A percentile compares a stretch with the other conserved stretches of the same genome.
Conservation (phyloP, 148 eudicot species). For the Agrostemma githago region DNA sequence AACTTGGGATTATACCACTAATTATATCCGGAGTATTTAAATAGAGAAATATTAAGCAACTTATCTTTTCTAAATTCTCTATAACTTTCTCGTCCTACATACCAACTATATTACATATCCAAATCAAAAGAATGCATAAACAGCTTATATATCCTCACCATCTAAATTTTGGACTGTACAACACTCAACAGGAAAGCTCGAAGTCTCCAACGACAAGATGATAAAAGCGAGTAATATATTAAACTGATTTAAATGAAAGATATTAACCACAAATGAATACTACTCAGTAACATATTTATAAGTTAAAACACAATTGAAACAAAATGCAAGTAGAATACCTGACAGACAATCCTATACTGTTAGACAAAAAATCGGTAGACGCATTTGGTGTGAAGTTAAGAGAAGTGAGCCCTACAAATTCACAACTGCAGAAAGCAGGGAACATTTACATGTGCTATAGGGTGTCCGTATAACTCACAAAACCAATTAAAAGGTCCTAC, state of each 20-base stretch:
- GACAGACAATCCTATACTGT: background rate
- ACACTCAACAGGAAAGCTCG: background rate
- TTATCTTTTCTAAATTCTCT: no score
- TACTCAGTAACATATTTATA: background rate
- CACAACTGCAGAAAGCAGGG: background rate
- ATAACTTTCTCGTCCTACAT: no score
- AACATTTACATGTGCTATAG: background rate
- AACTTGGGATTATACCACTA: no score
- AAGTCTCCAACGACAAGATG: background rate
- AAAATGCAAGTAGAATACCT: no score
- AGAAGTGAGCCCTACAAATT: background rate
- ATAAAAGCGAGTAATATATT: no score
- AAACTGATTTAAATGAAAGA: background rate
- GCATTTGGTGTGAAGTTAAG: background rate
- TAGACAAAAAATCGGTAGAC: background rate
- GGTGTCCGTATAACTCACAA: background rate
- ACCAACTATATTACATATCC: background rate
- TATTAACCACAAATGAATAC: background rate
- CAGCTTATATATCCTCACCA: background rate
- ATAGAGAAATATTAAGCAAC: no score
- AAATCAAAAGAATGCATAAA: background rate
- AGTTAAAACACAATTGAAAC: no score
- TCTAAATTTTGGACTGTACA: background rate
- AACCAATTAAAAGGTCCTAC: background rate
- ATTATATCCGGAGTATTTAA: no score